Evolutionary conservation across 192 early-diverging fungal genomes (phyloP).

Genomic region (Spizellomyces punctatus): DNA sequence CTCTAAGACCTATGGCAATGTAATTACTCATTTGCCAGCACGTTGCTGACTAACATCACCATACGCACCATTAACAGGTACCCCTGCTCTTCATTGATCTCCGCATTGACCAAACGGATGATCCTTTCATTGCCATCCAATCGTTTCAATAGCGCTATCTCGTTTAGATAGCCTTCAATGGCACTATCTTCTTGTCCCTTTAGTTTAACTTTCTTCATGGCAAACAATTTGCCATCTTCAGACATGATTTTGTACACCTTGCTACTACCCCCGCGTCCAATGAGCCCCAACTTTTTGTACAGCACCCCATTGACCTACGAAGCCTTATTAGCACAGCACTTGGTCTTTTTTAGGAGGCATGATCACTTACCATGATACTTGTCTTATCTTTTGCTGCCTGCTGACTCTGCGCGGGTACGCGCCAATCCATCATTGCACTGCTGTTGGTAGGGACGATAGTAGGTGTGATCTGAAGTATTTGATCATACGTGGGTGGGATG

Average conservation of each 20-base stretch:
- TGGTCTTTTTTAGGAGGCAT: neutral
- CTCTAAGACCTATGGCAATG: conserved; percentile 66
- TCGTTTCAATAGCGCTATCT: conserved; percentile 74
- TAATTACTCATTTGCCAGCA: neutral
- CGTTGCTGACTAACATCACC: too few relatives aligned
- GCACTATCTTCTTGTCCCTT: conserved; percentile 62
- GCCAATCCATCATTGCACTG: neutral
- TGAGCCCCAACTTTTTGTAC: conserved; percentile 46
- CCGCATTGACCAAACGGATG: conserved; percentile 75
- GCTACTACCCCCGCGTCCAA: conserved; percentile 85
- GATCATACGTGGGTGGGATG: neutral
- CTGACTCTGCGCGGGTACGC: neutral
- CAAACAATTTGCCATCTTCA: conserved; percentile 64
- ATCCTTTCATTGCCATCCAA: conserved; percentile 72
- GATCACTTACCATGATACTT: neutral
- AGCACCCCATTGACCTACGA: conserved; percentile 38
- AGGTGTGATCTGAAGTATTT: neutral
- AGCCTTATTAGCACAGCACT: neutral
- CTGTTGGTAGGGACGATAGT: neutral
- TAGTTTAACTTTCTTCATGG: conserved; percentile 84
- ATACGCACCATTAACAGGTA: conserved; percentile 66
- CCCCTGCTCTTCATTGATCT: conserved; percentile 65
- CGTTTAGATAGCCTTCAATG: conserved; percentile 78
- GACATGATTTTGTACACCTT: conserved; percentile 88
- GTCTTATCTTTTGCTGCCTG: neutral